Evolutionary conservation across 108 stramenopile species (phyloP), one percentile per base, ranked within the genome.

Genomic region (Asterionellopsis glacialis): DNA sequence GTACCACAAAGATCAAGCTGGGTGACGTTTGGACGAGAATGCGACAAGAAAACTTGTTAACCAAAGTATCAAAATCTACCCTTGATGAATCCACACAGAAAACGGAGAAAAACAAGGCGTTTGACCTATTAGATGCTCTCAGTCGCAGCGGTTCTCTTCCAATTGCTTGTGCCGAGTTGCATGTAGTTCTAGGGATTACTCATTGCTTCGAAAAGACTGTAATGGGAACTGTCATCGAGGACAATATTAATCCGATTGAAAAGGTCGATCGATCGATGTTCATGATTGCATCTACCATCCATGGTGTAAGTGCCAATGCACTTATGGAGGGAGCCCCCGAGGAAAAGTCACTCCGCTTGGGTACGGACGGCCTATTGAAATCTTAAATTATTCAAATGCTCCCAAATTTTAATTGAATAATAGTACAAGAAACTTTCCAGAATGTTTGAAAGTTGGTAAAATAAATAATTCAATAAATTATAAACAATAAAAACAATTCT

Each of bases 171-270:
- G 61, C 76, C 15, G 77, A 85, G 67, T 70, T 95, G 58, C 95
- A 95, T 55, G 80, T 93, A 0, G 59, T 95, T 12, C 64, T 95
- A 24, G 85, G 81, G n/a, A 60, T 84, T 13, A 86, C 91, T 4
- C 90, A 95, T 61, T 81, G 82, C 59, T 95, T 95, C 59, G 88
- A 88, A 52, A 71, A 84, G 12, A 62, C 71, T 58, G 59, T 92
- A 25, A 87, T 91, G 67, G 80, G 67, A 23, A 87, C 91, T 26
- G 67, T 95, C 23, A 67, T 95, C 45, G 54, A 83, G 43, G 82
- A 89, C 45, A 91, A 93, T 57, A 63, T 90, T 51, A 91, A 95
- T 54, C 94, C 94, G 1, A 95, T 95, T 33, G 82, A 85, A 58
- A 83, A 85, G 61, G 63, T 91, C 41, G 90, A 91, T 72, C 56